A percentile compares a stretch with the other conserved stretches of the same genome.
These are phyloP conservation scores for Neurospora cerealis DNA, from an alignment of 495 filamentous ascomycete species.

Conservation along the genomic window DNA sequence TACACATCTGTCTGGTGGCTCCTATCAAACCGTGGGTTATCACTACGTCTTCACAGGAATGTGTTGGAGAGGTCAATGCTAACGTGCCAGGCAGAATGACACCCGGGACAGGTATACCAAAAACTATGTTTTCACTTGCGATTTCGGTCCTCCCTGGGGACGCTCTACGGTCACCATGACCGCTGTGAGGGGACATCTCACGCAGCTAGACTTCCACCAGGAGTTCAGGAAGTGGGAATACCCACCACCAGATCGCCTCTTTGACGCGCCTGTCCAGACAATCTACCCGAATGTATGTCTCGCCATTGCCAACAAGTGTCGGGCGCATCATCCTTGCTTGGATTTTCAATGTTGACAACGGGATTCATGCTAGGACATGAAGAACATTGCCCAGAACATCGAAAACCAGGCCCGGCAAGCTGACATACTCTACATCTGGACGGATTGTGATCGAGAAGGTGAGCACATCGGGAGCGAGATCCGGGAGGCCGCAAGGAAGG, in stretches of 20 bases:
- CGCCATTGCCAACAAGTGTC: background rate
- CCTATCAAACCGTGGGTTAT: conserved; percentile 54
- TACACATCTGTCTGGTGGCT: conserved; percentile 71
- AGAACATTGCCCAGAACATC: conserved; percentile 77
- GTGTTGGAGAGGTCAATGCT: background rate
- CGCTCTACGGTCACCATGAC: conserved; percentile 83
- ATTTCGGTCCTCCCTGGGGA: conserved; percentile 76
- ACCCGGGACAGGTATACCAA: conserved; percentile 68
- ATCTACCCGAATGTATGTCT: conserved; percentile 50
- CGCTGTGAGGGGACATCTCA: conserved; percentile 78
- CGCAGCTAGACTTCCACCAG: conserved; percentile 56
- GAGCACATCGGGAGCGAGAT: conserved; percentile 96
- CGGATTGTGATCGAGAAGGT: conserved; percentile 95
- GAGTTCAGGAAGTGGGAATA: conserved; percentile 69
- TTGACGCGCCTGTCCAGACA: conserved; percentile 67
- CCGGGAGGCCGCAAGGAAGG: conserved; percentile 62
- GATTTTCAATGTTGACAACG: background rate
- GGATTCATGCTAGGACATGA: conserved; percentile 51
- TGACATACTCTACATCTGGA: conserved; percentile 85
- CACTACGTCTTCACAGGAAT: background rate
- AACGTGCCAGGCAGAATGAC: conserved; percentile 30
- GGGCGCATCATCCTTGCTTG: background rate
- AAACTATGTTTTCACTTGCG: conserved; percentile 87
- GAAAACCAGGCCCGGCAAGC: conserved; percentile 58
- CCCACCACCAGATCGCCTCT: conserved; percentile 68